phyloP scores from a whole-genome alignment of 2,329 filamentous ascomycete species.

The Fusarium gaditjirri region DNA sequence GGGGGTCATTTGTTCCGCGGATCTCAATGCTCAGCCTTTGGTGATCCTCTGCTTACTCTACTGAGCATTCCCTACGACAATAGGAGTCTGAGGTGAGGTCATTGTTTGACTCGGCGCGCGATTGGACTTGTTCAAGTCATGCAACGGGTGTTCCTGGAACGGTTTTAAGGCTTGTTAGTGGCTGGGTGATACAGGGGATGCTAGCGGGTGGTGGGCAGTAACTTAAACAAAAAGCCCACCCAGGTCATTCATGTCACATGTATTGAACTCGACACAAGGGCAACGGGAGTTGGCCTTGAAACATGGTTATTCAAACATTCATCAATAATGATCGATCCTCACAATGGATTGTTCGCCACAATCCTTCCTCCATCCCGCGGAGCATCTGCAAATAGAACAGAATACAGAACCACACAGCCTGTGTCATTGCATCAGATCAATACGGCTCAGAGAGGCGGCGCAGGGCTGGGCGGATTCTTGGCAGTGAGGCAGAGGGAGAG shows the following conservation, averaged over 20 bases:
- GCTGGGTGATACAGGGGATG: constrained; percentile 12
- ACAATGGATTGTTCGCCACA: not conserved
- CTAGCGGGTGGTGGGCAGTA: not conserved
- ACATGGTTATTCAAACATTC: not conserved
- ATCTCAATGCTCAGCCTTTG: constrained; percentile 17
- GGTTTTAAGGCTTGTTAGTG: constrained; percentile 15
- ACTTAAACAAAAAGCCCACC: not conserved
- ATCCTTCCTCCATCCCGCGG: not conserved
- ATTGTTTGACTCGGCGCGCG: constrained; percentile 6
- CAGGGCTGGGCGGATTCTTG: constrained; percentile 36
- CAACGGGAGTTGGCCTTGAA: not conserved
- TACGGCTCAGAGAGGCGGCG: constrained; percentile 25
- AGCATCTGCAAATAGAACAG: not conserved
- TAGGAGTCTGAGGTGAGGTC: constrained; percentile 14
- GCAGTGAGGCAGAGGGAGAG: constrained; percentile 12
- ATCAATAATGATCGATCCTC: not conserved
- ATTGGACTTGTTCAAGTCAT: not conserved
- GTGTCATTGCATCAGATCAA: constrained; percentile 13
- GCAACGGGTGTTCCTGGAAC: constrained; percentile 23
- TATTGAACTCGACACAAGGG: not conserved
- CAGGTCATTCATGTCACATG: constrained; percentile 3
- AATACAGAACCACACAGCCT: not conserved
- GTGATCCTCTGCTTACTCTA: not conserved
- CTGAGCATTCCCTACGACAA: not conserved
- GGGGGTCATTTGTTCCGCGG: not conserved